Evolutionary conservation across 1,284 basidiomycete genomes (phyloP).

Genomic region (Bothia castanella): DNA sequence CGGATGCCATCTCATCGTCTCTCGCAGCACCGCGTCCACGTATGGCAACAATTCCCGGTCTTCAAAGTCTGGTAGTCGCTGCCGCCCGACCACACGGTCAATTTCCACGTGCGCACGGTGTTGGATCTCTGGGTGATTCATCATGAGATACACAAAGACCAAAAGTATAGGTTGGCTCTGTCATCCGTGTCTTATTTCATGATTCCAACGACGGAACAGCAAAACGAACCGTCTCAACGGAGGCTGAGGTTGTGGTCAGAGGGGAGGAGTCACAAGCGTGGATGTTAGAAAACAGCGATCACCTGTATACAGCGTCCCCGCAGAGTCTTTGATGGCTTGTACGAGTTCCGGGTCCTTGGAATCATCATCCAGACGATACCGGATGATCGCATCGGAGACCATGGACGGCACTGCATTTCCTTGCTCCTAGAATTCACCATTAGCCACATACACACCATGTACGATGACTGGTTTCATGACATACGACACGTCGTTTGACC

Average conservation of each 20-base stretch:
- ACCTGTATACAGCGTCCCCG: slow-evolving; percentile 20
- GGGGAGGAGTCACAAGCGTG: not conserved
- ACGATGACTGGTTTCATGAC: not conserved
- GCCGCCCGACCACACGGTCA: slow-evolving; percentile 35
- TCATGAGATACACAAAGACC: slow-evolving; percentile 36
- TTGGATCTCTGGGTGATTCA: slow-evolving; percentile 34
- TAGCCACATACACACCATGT: not conserved
- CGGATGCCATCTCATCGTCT: slow-evolving; percentile 30
- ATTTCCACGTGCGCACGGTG: slow-evolving; percentile 38
- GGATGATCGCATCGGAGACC: slow-evolving; percentile 20
- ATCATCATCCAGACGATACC: slow-evolving; percentile 9
- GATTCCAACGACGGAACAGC: not conserved
- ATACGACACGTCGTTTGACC: slow-evolving; percentile 16
- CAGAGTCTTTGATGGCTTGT: slow-evolving; percentile 13
- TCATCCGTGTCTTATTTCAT: not conserved
- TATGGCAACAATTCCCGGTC: slow-evolving; percentile 39
- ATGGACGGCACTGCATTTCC: slow-evolving; percentile 14
- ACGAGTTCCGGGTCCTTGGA: slow-evolving; percentile 8
- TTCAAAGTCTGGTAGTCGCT: slow-evolving; percentile 38
- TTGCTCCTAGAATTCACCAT: slow-evolving; percentile 10
- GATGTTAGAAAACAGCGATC: not conserved
- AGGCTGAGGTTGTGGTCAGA: slow-evolving; percentile 13
- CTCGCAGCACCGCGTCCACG: slow-evolving; percentile 37
- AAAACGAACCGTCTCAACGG: slow-evolving; percentile 21
- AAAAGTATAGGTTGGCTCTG: slow-evolving; percentile 17